Conservation (phyloP, 345 rosid species). For the Dovyalis caffra region DNA sequence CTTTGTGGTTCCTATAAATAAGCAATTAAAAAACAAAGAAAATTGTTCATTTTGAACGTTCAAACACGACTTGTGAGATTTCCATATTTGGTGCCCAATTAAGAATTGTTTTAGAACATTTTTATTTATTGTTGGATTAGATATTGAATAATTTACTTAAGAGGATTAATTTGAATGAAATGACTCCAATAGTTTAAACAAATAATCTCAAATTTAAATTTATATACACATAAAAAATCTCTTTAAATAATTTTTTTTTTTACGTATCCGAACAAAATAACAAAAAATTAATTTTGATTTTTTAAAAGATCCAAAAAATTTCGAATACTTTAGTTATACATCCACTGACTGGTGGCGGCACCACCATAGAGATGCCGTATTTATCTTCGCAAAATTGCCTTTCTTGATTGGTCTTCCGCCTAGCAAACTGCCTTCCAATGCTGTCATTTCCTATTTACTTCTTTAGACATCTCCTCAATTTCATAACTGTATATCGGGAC, state of each 20-base stretch:
- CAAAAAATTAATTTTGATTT: no score
- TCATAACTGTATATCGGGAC: not conserved
- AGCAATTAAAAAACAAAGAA: not conserved
- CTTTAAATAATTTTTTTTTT: no score
- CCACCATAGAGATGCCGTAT: not conserved
- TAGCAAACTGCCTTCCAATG: conserved; percentile 6
- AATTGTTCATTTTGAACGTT: no score
- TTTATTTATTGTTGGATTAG: no score
- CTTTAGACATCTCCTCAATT: not conserved
- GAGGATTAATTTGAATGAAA: no score
- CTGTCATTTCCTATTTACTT: conserved; percentile 7
- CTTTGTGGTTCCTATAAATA: not conserved
- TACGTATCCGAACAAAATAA: no score
- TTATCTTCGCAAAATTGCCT: not conserved
- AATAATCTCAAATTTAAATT: no score
- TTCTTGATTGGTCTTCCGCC: not conserved
- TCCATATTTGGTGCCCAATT: not conserved
- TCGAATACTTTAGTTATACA: not conserved
- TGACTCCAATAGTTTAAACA: no score
- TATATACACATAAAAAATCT: no score
- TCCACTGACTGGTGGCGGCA: not conserved
- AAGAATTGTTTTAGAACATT: not conserved
- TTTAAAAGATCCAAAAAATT: no score
- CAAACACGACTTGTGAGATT: not conserved
- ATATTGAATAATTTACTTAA: no score